phyloP scores from a whole-genome alignment of 192 early-diverging fungal genomes.

The Mortierella hygrophila region DNA sequence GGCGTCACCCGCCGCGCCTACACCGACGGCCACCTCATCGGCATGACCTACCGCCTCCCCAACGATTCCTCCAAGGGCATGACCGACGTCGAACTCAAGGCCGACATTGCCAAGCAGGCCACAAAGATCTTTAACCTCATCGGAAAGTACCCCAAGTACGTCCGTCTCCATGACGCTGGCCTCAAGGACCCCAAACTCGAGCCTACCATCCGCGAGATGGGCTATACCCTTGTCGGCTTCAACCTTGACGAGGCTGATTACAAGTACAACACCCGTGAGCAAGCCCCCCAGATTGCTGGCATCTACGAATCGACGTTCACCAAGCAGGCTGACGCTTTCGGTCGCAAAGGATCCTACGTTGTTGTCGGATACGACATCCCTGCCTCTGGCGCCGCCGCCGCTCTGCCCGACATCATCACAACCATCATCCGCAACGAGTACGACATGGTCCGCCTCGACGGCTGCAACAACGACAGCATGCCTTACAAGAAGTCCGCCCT shows the following conservation, averaged over 20 bases:
- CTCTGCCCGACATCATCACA: conserved; percentile 57
- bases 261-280: conserved; percentile 56
- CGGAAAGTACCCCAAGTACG: conserved; percentile 64
- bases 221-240: conserved; percentile 62
- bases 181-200: conserved; percentile 59
- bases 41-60: conserved; percentile 68
- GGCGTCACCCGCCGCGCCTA: conserved; percentile 65
- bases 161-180: conserved; percentile 60
- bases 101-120: conserved; percentile 61
- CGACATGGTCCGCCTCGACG: conserved; percentile 67
- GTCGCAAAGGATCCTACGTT: conserved; percentile 60
- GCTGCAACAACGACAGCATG: conserved; percentile 61
- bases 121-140: conserved; percentile 60
- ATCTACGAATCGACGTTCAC: conserved; percentile 56
- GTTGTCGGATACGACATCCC: conserved; percentile 66
- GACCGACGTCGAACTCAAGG: conserved; percentile 57
- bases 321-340: conserved; percentile 63
- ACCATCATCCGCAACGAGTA: conserved; percentile 59
- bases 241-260: conserved; percentile 65
- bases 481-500: conserved; percentile 60
- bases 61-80: conserved; percentile 57
- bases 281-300: conserved; percentile 57
- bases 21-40: conserved; percentile 67
- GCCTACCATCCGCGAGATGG: conserved; percentile 55
- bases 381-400: conserved; percentile 59